Base-by-base conservation (phyloP, 2,329 filamentous ascomycete species). In the Aureobasidium pullulans region DNA sequence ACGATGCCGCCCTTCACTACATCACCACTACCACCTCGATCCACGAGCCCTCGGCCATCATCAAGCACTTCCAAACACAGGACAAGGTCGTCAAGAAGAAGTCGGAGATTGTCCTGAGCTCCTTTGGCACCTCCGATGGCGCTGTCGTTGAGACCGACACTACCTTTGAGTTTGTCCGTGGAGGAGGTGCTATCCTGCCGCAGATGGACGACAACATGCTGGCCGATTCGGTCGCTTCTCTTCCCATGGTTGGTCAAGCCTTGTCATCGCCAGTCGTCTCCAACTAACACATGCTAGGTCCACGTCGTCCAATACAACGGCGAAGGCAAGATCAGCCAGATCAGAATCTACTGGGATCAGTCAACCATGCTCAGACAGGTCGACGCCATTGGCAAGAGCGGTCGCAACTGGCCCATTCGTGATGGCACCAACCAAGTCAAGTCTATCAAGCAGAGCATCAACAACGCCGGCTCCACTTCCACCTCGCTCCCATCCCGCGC, bases 261-360 rank as follows among this genome's bases (percentile, higher is more conserved):
- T 32, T 50, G 6, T 16, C 34, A 16, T 28, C n/a, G 57, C 57
- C 23, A 9, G n/a, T 15, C 13, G 10, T 3, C 31, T 13, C 10
- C 32, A 28, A 40, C 48, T 62, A 29, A 59, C 43, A 3, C 36
- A 39, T 16, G 23, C 39, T 52, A 66, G 90, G 83, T 87, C 67
- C 94, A 99, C 77, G 86, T 97, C 64, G 92, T 99, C 65, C 83
- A 84, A 60, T 96, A 96, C 74, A 83, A 95, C 72, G 71, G 74
- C 64, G 75, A 87, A 48, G 83, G 85, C 71, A 91, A 90, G 76
- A 96, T 99, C 70, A 73, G 82, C 61, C 90, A 94, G 72, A 89
- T 97, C 64, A 89, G 93, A 66, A 84, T 93, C 66, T 90, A 88
- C 72, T 99, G 94, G 94, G 94, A 99, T 72, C 94, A 99, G 74